Percentiles rank a stretch among this genome's conserved stretches.
Evolutionary conservation across 345 rosid genomes (phyloP).

Genomic region (Lumnitzera racemosa): DNA sequence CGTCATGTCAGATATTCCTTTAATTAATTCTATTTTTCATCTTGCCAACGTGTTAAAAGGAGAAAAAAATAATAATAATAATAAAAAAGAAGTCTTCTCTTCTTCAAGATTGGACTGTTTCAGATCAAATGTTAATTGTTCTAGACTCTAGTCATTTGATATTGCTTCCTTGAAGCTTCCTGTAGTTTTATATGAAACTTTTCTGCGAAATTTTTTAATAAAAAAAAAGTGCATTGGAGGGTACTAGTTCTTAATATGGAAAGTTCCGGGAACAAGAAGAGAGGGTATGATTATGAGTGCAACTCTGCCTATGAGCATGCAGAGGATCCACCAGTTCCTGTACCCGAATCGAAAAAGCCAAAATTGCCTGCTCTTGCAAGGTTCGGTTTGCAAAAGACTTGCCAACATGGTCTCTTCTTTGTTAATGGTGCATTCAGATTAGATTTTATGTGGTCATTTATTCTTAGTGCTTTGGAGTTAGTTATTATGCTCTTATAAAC

Average conservation of each 20-base stretch:
- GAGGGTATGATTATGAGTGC: slow-evolving; percentile 42
- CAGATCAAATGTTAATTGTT: no score
- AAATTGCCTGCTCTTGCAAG: slow-evolving; percentile 83
- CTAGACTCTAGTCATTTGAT: not conserved
- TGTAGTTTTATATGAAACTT: not conserved
- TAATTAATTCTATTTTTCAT: not conserved
- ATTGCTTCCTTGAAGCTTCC: slow-evolving; percentile 8
- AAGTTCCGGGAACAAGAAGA: slow-evolving; percentile 49
- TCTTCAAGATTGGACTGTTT: not conserved
- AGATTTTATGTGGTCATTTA: no score
- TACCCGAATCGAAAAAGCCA: slow-evolving; percentile 58
- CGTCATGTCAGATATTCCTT: slow-evolving; percentile 9
- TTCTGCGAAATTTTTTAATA: not conserved
- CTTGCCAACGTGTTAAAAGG: no score
- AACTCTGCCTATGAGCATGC: slow-evolving; percentile 24
- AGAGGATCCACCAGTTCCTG: slow-evolving; percentile 12
- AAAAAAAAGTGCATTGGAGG: not conserved
- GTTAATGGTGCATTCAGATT: not conserved
- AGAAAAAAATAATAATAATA: no score
- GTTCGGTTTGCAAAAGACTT: slow-evolving; percentile 20
- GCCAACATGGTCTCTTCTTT: not conserved
- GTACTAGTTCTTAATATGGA: slow-evolving; percentile 45
- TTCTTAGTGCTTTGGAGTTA: not conserved
- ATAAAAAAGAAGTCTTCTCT: not conserved
- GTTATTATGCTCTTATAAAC: not conserved